Evolutionary conservation across 2,329 filamentous ascomycete genomes (phyloP), one percentile per base, ranked within the genome.

Genomic region (Penicillium janthinellum): DNA sequence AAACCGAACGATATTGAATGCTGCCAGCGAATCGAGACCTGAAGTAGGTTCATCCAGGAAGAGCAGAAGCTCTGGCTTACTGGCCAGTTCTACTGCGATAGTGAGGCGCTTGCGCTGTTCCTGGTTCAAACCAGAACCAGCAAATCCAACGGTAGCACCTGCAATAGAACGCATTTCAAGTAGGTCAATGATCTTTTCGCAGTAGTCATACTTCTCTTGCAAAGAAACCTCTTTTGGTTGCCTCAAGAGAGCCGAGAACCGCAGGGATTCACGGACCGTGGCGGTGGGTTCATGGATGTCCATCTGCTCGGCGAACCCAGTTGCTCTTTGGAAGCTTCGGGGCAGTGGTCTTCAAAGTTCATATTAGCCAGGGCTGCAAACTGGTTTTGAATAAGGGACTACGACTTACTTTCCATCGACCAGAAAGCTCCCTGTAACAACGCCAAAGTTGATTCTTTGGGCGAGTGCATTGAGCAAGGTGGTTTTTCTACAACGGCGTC

Each of bases 71-170:
- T 84, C 83, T 0, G 85, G 86, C 69, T 87, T 87, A 4, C 85
- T 83, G 2, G 86, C 85, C 2, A 88, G 75, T 67, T 88, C 86
- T 8, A 87, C 84, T 12, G 83, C 86, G 25, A 88, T 86, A 0
- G 85, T 89, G 2, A 90, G 84, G 62, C 86, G 81, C 70, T 90
- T 90, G 11, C 88, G 81, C 69, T 90, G 87, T 70, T 90, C 88
- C 25, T 83, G 80, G 59, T 87, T 86, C 4, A 89, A 76, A 1
- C 88, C 88, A 41, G 82, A 79, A 4, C 86, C 86, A 0, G 82
- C 75, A 0, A 76, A 76, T 22, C 88, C 88, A 5, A 90, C 86
- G 0, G 83, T 84, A 1, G 88, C 88, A 5, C 86, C 86, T 1
- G 87, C 87, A 44, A 90, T 85, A 4, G 84, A 79, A n/a, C 83